Evolutionary conservation across 177 flowering plant species (phyloP), one percentile per base, ranked within the genome.

Genomic region (Vitis hybrid): DNA sequence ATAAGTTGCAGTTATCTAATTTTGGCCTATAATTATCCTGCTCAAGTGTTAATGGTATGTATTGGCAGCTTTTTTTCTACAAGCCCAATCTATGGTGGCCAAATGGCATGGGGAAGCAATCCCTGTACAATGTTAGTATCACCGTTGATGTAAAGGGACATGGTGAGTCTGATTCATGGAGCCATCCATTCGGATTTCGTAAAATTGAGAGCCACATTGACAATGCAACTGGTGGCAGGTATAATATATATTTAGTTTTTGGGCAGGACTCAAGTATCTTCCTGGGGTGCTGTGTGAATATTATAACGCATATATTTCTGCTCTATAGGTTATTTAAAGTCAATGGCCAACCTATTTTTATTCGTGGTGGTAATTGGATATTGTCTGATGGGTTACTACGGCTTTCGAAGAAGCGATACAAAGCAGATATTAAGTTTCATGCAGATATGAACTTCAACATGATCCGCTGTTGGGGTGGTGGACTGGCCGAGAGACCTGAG

Each of bases 381-480:
- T 78, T 93, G 73, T 93, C 98, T 32, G 99, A 95, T 85, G 98
- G 98, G 27, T 81, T 95, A 52, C 79, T 95, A 60, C 88, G 97
- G 64, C 88, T 95, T 52, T 93, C 99, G 55, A 74, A 82, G 71
- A 77, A 88, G 69, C 92, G 98, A 11, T 95, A 95, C 74, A 40
- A 80, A 76, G 87, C 98, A 60, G 99, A 95, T 73, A 93, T 95
- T 73, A 93, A 90, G 81, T 95, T 95, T 68, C 99, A 95, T 75
- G 96, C 97, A 32, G 97, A 95, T 79, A 95, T 93, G 98, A 95
- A 95, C 79, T 86, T 93, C 40, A 95, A 95, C 79, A 93, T 95
- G 99, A 79, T 95, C 64, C 97, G 98, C 69, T 95, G 99, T 79
- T 95, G 99, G 99, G 99, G 89, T 74, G 99, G 99, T 48, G 99